A percentile compares a stretch with the other conserved stretches of the same genome.
Evolutionary conservation across 164 flowering plant genomes (phyloP).

Genomic region (Tetracentron sinense): DNA sequence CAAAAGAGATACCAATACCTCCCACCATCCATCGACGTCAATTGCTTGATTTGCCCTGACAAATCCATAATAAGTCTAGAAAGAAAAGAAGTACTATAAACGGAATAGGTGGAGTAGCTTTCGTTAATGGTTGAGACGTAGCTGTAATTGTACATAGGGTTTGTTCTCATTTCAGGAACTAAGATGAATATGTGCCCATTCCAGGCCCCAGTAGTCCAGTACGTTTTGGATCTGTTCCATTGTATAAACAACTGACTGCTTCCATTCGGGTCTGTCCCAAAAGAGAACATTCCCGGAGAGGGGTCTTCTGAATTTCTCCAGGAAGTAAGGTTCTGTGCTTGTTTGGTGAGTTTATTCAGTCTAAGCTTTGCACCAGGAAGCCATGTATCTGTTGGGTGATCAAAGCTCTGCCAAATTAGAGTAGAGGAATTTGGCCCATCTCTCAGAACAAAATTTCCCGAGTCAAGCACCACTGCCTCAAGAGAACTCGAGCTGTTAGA

Average conservation of each 20-base stretch:
- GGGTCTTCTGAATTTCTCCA: constrained; percentile 17
- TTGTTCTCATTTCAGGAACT: constrained; percentile 22
- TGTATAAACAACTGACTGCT: not conserved
- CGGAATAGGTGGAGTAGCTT: constrained; percentile 17
- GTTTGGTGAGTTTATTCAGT: not conserved
- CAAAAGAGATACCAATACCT: constrained; percentile 26
- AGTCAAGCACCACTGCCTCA: not conserved
- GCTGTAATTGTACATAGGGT: constrained; percentile 13
- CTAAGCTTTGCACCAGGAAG: constrained; percentile 11
- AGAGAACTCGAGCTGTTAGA: not conserved
- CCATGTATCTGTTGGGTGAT: constrained; percentile 11
- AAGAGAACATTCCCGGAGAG: not conserved
- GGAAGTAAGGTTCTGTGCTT: constrained; percentile 5
- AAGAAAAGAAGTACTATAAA: constrained; percentile 3
- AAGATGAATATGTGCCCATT: constrained; percentile 17
- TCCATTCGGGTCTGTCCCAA: not conserved
- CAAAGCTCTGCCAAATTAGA: constrained; percentile 9
- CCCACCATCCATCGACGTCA: constrained; percentile 11
- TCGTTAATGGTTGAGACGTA: constrained; percentile 13
- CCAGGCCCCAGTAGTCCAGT: constrained; percentile 28
- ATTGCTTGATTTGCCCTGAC: constrained; percentile 15
- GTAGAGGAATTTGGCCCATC: not conserved
- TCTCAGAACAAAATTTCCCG: constrained; percentile 4
- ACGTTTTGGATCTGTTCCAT: constrained; percentile 15
- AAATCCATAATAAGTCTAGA: constrained; percentile 12